A percentile compares a stretch with the other conserved stretches of the same genome.
phyloP scores from a whole-genome alignment of 371 early-diverging fungal genomes.

The Lichtheimia hyalospora region DNA sequence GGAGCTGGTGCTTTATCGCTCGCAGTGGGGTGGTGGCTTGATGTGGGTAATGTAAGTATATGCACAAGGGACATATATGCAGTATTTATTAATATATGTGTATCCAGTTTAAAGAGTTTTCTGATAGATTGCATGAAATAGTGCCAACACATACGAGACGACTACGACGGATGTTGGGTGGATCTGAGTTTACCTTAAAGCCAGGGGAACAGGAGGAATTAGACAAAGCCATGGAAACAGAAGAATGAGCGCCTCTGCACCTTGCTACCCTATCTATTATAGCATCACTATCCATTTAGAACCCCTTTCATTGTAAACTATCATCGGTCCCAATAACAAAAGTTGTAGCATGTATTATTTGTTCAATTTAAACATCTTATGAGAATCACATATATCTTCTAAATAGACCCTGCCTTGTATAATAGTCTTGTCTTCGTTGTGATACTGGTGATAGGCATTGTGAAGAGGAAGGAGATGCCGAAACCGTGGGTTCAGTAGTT shows the following conservation, averaged over 20 bases:
- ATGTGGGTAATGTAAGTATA: slow-evolving; percentile 44
- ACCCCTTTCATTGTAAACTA: too few relatives aligned
- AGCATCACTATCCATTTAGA: too few relatives aligned
- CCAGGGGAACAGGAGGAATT: slow-evolving; percentile 32
- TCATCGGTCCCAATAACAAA: too few relatives aligned
- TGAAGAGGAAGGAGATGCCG: neutral
- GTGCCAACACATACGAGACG: slow-evolving; percentile 35
- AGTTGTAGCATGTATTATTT: too few relatives aligned
- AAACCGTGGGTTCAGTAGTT: neutral
- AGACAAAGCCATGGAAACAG: slow-evolving; percentile 16
- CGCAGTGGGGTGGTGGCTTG: slow-evolving; percentile 37
- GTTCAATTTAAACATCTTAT: too few relatives aligned
- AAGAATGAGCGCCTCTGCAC: slow-evolving; percentile 11
- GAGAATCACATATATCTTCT: too few relatives aligned
- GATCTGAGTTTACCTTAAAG: slow-evolving; percentile 33
- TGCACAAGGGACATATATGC: neutral
- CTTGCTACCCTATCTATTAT: neutral
- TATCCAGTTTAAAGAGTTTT: slow-evolving; percentile 43
- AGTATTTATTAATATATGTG: neutral
- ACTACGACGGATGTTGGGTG: slow-evolving; percentile 36
- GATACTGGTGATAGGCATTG: too few relatives aligned
- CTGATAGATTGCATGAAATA: slow-evolving; percentile 42
- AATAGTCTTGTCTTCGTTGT: too few relatives aligned
- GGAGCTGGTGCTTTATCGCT: slow-evolving; percentile 35
- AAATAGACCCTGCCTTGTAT: too few relatives aligned